A percentile compares a stretch with the other conserved stretches of the same genome.
Evolutionary conservation across 1,139 yeast species (phyloP).

Genomic region (Scheffersomyces insectosa): DNA sequence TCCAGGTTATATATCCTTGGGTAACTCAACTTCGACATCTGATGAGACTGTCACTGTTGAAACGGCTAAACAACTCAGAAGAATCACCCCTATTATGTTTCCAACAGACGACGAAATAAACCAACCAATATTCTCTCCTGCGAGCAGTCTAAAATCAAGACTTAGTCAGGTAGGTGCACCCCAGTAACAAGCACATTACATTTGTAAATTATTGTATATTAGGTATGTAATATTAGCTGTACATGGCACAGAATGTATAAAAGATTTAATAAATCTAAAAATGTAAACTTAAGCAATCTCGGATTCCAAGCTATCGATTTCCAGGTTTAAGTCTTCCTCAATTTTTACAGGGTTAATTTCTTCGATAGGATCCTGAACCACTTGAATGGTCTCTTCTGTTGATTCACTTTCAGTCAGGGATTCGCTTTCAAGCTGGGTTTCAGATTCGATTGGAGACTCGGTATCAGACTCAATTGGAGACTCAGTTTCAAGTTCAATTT

Average conservation of each 20-base stretch:
- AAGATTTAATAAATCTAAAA: too few relatives aligned
- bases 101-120: constrained; percentile 33
- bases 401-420: too few relatives aligned
- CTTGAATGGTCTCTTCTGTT: too few relatives aligned
- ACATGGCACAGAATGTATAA: too few relatives aligned
- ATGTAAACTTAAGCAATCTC: too few relatives aligned
- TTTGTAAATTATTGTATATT: constrained; percentile 1
- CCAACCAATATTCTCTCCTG: constrained; percentile 37
- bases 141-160: constrained; percentile 28
- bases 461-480: too few relatives aligned
- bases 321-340: constrained; percentile 1
- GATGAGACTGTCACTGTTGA: constrained; percentile 22
- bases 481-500: too few relatives aligned
- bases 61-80: constrained; percentile 38
- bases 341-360: constrained; percentile 1
- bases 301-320: constrained; percentile 1
- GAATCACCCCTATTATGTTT: constrained; percentile 41
- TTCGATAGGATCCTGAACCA: too few relatives aligned
- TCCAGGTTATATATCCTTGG: too few relatives aligned
- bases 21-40: not conserved
- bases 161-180: constrained; percentile 1
- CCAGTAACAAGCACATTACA: too few relatives aligned
- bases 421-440: not conserved
- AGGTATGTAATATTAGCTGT: not conserved
- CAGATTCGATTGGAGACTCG: not conserved